These are phyloP conservation scores for Sphagnum magellanicum DNA, from an alignment of 228 moss, liverwort and hornwort species.

Conservation along the genomic window DNA sequence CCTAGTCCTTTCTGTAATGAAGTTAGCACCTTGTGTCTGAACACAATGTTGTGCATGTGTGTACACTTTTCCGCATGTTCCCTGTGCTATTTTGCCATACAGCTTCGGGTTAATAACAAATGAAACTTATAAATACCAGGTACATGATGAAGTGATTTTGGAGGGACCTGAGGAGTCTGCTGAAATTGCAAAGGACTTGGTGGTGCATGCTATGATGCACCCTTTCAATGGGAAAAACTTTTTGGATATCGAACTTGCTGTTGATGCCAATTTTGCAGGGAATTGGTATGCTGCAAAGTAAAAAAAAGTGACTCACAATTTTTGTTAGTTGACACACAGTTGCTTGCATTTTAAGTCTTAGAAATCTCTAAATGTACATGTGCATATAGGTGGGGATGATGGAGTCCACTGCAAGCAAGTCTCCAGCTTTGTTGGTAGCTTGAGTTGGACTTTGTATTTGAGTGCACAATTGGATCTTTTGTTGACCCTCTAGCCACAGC, in stretches of 20 bases:
- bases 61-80: not conserved
- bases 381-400: too few relatives aligned
- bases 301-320: not conserved
- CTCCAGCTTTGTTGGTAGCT: too few relatives aligned
- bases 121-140: conserved; percentile 30
- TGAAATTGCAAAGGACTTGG: conserved; percentile 60
- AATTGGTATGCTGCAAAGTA: conserved; percentile 98
- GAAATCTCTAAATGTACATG: too few relatives aligned
- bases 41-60: not conserved
- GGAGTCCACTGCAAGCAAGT: too few relatives aligned
- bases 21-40: not conserved
- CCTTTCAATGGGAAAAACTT: conserved; percentile 79
- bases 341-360: too few relatives aligned
- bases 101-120: not conserved
- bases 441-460: too few relatives aligned
- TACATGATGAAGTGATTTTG: conserved; percentile 95
- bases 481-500: too few relatives aligned
- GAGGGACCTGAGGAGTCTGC: conserved; percentile 84
- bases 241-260: conserved; percentile 75
- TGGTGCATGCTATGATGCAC: conserved; percentile 75
- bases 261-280: conserved; percentile 75
- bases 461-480: too few relatives aligned
- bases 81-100: not conserved
- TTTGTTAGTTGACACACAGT: too few relatives aligned
- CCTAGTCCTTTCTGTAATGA: too few relatives aligned